Evolutionary conservation across 805 yeast genomes (phyloP), one percentile per base, ranked within the genome.

Genomic region (Cyberlindnera mrakii): DNA sequence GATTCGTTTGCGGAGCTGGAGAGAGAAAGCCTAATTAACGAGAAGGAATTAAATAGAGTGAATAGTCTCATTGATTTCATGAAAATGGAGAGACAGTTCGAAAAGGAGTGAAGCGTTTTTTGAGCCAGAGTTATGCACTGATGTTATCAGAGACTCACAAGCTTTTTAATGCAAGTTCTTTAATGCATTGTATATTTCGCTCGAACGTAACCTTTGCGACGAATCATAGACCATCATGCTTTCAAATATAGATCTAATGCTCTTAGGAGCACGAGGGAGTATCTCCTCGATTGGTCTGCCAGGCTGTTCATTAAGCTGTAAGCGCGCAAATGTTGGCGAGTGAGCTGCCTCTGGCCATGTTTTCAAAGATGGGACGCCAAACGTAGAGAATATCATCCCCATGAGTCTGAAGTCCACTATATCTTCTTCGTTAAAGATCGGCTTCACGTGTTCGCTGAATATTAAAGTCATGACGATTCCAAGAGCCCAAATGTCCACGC

Each of bases 401-500:
- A 82, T 65, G 15, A 86, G 65, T 3, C 72, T 68, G 37, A 86
- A 65, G 51, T 86, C 95, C 46, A 77, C 75, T 18, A 63, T 57
- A 30, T 72, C 70, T 0, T 58, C 63, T 29, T 49, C 56, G 29
- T 68, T 57, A 31, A 72, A 66, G 5, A 71, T 64, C 0, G 71
- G 65, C 18, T 58, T 46, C 15, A 70, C 62, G 44, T 70, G 58
- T 1, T 45, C 29, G 27, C 77, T 63, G 48, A 72, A 72, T 27
- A 87, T 50, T 36, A 73, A 58, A n/a, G 81, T 75, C 39, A 80
- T 52, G 2, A 85, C 54, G 10, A 87, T 72, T 0, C 87, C 95
- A 16, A 77, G 57, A 1, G 85, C 66, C 95, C 95, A 86, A 14
- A 84, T 66, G 53, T 86, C 95, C 8, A 85, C 66, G 33, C 70